Percentiles rank a stretch among this genome's conserved stretches.
Evolutionary conservation across 176 grass and related monocot genomes (phyloP).

Genomic region (Oryza nivara): DNA sequence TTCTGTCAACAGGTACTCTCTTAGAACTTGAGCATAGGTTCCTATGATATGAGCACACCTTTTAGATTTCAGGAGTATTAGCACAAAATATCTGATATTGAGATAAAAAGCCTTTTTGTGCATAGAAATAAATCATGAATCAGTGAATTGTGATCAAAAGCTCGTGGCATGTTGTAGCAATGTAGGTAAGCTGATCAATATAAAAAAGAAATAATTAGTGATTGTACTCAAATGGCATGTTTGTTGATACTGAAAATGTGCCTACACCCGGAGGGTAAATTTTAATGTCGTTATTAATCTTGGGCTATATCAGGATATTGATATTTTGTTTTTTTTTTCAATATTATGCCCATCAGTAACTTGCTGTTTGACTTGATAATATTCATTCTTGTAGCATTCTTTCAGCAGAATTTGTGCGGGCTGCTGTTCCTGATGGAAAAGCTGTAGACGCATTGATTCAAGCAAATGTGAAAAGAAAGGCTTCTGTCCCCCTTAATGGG

Average conservation of each 20-base stretch:
- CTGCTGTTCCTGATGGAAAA: constrained; percentile 89
- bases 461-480: constrained; percentile 69
- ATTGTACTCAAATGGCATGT: constrained; percentile 33
- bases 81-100: background rate
- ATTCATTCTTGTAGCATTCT: constrained; percentile 99
- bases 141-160: constrained; percentile 3
- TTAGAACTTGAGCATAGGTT: constrained; percentile 16
- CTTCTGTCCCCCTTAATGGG: constrained; percentile 63
- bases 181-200: background rate
- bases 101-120: constrained; percentile 14
- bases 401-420: constrained; percentile 96
- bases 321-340: constrained; percentile 3
- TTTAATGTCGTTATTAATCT: constrained; percentile 5
- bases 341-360: constrained; percentile 29
- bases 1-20: constrained; percentile 84
- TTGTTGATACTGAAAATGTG: background rate
- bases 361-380: constrained; percentile 67
- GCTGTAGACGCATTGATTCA: constrained; percentile 73
- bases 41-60: constrained; percentile 1
- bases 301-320: background rate
- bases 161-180: background rate
- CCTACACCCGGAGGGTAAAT: background rate
- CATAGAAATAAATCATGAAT: constrained; percentile 2
- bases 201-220: constrained; percentile 3
- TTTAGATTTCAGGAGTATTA: constrained; percentile 28